Evolutionary conservation across 352 stramenopile genomes (phyloP).

Genomic region (Globisporangium parvum): DNA sequence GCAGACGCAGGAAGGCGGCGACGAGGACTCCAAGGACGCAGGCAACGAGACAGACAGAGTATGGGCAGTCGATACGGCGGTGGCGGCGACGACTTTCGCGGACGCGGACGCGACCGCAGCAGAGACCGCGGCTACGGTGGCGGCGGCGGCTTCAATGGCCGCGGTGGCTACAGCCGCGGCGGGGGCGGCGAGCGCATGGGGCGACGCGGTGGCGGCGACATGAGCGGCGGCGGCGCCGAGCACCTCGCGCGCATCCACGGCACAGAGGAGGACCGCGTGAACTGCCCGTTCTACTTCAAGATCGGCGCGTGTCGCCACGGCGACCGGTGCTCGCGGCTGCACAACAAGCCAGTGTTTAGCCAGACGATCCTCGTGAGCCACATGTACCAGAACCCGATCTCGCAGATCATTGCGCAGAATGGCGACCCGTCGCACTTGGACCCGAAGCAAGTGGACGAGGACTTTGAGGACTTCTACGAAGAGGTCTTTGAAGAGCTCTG

Average conservation of each 20-base stretch:
- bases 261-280: constrained; percentile 96
- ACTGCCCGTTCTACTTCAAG: constrained; percentile 99
- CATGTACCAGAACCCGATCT: constrained; percentile 96
- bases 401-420: constrained; percentile 86
- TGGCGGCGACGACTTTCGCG: constrained; percentile 61
- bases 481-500: constrained; percentile 98
- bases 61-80: constrained; percentile 69
- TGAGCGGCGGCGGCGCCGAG: constrained; percentile 85
- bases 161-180: constrained; percentile 56
- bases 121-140: constrained; percentile 64
- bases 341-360: constrained; percentile 98
- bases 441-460: constrained; percentile 91
- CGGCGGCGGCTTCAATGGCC: constrained; percentile 45
- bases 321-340: constrained; percentile 96
- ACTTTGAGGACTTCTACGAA: constrained; percentile 96
- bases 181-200: constrained; percentile 48
- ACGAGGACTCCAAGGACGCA: neutral
- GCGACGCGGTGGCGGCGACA: constrained; percentile 38
- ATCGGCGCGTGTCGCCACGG: constrained; percentile 99
- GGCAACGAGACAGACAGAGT: neutral
- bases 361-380: constrained; percentile 98
- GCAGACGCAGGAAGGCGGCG: too few relatives aligned
- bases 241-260: constrained; percentile 97
- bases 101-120: constrained; percentile 39
- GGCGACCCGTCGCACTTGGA: constrained; percentile 80